phyloP scores from a whole-genome alignment of 352 stramenopile genomes.

The Ophiocytium majus region DNA sequence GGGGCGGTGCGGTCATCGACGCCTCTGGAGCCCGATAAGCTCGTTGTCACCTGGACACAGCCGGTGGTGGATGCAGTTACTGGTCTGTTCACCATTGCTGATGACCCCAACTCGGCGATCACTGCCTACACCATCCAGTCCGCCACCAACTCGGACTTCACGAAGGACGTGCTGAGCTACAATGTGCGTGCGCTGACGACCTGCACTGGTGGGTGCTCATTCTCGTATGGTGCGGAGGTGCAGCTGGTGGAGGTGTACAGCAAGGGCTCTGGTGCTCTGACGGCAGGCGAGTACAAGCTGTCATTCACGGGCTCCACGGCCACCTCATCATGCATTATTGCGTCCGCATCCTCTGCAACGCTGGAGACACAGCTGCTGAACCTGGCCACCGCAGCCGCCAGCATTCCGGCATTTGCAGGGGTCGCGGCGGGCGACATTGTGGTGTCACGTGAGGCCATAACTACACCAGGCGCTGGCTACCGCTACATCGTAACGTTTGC shows the following conservation, averaged over 20 bases:
- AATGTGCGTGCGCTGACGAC: conserved; percentile 13
- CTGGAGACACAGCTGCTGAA: not conserved
- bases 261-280: conserved; percentile 59
- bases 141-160: not conserved
- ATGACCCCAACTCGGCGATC: conserved; percentile 26
- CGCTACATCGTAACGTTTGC: conserved; percentile 60
- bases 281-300: conserved; percentile 71
- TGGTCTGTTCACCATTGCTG: conserved; percentile 36
- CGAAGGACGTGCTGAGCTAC: conserved; percentile 5
- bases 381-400: not conserved
- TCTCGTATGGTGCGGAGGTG: conserved; percentile 83
- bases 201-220: conserved; percentile 63
- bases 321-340: not conserved
- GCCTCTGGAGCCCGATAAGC: conserved; percentile 64
- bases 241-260: conserved; percentile 78
- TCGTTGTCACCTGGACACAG: conserved; percentile 71
- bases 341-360: not conserved
- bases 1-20: not conserved
- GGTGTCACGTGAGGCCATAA: not conserved
- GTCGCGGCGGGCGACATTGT: not conserved
- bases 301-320: conserved; percentile 59
- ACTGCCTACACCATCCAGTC: conserved; percentile 37
- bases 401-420: no score
- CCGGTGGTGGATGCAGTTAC: conserved; percentile 66
- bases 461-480: conserved; percentile 24